Conservation (phyloP, 1,284 basidiomycete genomes). For the Sanghuangporus weigelae region DNA sequence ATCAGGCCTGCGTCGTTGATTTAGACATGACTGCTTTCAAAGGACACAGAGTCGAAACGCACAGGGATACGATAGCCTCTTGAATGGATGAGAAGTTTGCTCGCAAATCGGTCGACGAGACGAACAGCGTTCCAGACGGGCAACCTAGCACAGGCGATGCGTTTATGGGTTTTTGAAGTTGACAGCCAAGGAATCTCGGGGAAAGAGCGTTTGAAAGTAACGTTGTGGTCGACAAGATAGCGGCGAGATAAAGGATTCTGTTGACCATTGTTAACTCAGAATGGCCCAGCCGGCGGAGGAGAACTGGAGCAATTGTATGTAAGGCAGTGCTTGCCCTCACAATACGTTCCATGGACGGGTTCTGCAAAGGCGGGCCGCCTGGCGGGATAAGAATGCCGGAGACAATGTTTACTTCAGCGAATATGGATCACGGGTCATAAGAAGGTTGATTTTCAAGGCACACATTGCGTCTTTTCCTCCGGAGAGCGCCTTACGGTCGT, state of each 20-base stretch:
- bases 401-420: too few relatives aligned
- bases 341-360: too few relatives aligned
- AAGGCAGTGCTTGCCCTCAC: too few relatives aligned
- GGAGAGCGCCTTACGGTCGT: too few relatives aligned
- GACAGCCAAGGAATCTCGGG: slow-evolving; percentile 41
- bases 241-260: neutral
- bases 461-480: too few relatives aligned
- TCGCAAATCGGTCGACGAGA: slow-evolving; percentile 41
- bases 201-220: slow-evolving; percentile 33
- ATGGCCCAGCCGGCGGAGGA: too few relatives aligned
- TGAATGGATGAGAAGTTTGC: slow-evolving; percentile 48
- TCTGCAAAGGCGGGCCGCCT: too few relatives aligned
- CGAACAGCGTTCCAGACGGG: slow-evolving; percentile 50
- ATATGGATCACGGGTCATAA: too few relatives aligned
- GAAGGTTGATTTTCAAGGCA: too few relatives aligned
- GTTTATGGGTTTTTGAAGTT: slow-evolving; percentile 39
- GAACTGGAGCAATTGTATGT: too few relatives aligned
- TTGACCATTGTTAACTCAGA: neutral
- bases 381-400: too few relatives aligned
- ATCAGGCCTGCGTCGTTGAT: slow-evolving; percentile 23
- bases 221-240: neutral
- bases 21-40: neutral
- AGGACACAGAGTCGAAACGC: slow-evolving; percentile 17
- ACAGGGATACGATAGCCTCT: slow-evolving; percentile 50
- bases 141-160: slow-evolving; percentile 47